Base-by-base conservation (phyloP, 495 filamentous ascomycete species). In the Aspergillus asperescens region DNA sequence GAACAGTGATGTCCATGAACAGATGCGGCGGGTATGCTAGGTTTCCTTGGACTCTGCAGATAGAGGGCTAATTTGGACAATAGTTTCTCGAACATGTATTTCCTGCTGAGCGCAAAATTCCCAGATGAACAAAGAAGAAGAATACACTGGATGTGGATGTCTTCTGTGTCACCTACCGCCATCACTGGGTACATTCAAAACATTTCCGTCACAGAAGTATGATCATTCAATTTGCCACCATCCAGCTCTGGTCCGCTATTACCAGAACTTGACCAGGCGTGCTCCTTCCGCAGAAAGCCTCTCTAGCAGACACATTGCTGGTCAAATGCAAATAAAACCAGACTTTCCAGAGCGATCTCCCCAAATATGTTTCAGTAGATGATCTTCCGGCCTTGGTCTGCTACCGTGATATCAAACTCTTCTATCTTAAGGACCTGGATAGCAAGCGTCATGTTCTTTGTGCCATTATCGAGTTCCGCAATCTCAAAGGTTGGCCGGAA, bases 191-290 rank as follows among this genome's bases (percentile, higher is more conserved):
- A 25, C 24, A 67, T 67, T 62, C 57, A 44, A 48, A 27, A 6
- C 58, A 61, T 48, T 67, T 67, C 46, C 48, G 50, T 52, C 52
- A 68, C 41, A 42, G 65, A 45, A 66, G 52, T 52, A 66, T 68
- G 50, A 60, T 66, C 19, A 48, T 66, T 27, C 53, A 68, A 42
- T 61, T 61, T 50, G 54, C 59, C 55, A 62, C 39, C 10, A 49
- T 66, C 40, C 44, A 62, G 44, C 61, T 68, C 23, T 68, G 56
- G 61, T 68, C 61, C 22, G 48, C 61, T 10, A 68, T 66, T 57
- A 68, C 60, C n/a, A 52, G 59, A 34, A 64, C 54, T 20, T 56
- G 54, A 45, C 62, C 59, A 24, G 55, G 58, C 13, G 52, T 69
- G 15, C 47, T 66, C 25, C 59, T 69, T 54, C 60, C 53, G 45